A percentile compares a stretch with the other conserved stretches of the same genome.
These are phyloP conservation scores for Cymbopogon citratus DNA, from an alignment of 176 grass and related monocot species.

Conservation along the genomic window DNA sequence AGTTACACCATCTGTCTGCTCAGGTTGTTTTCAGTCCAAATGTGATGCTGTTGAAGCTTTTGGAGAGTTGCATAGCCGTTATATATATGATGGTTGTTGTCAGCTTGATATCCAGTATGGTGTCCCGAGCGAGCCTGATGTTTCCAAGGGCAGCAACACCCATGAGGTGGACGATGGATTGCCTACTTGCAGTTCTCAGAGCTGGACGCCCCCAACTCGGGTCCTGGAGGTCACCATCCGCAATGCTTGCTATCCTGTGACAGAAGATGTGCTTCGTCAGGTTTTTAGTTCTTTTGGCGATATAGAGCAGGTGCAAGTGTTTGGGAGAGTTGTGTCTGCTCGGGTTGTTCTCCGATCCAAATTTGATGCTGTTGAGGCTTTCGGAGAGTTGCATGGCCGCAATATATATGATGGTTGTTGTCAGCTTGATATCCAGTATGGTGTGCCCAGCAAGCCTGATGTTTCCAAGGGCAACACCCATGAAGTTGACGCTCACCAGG, in stretches of 20 bases:
- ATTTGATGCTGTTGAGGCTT: not conserved
- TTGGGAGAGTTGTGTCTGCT: not conserved
- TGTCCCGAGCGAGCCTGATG: no score
- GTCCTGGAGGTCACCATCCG: not conserved
- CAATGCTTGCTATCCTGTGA: not conserved
- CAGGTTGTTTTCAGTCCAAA: not conserved
- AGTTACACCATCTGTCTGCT: no score
- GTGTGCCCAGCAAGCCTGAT: no score
- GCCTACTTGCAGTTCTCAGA: not conserved
- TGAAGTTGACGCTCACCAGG: no score
- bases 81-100: not conserved
- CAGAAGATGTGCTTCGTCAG: not conserved
- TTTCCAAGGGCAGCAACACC: no score
- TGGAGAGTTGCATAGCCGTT: not conserved
- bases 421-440: not conserved
- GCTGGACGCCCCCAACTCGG: not conserved
- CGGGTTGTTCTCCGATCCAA: not conserved
- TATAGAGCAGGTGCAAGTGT: not conserved
- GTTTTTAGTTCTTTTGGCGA: not conserved
- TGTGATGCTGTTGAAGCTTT: not conserved
- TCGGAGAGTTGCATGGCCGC: not conserved
- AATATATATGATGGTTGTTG: not conserved
- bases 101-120: not conserved
- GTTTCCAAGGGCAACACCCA: no score
- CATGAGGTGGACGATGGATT: no score